Percentiles rank a stretch among this genome's conserved stretches.
Conservation (phyloP, 1,284 basidiomycete species). For the Hemileia vastatrix region DNA sequence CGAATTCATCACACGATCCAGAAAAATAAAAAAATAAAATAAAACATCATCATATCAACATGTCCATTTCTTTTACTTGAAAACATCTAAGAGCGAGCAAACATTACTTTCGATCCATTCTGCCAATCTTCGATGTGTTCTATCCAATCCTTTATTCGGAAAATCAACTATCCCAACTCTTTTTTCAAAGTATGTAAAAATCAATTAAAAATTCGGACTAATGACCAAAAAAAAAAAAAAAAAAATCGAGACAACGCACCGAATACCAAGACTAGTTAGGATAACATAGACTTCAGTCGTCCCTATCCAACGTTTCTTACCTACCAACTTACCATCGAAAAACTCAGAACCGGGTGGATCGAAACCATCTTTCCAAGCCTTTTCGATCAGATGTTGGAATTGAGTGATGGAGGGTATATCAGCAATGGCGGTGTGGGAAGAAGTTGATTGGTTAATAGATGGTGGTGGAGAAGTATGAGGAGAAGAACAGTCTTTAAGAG, state of each 20-base stretch:
- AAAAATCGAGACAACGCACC: conserved; percentile 21
- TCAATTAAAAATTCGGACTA: too few relatives aligned
- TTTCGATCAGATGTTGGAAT: conserved; percentile 31
- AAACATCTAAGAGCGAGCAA: background rate
- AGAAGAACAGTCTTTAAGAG: background rate
- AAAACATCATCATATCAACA: too few relatives aligned
- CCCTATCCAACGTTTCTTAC: conserved; percentile 35
- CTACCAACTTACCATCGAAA: conserved; percentile 28
- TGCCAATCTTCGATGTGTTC: conserved; percentile 24
- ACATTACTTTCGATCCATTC: conserved; percentile 11
- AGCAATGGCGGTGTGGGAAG: background rate
- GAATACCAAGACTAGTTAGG: conserved; percentile 31
- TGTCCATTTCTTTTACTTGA: background rate
- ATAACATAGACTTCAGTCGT: conserved; percentile 36
- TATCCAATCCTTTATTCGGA: conserved; percentile 23
- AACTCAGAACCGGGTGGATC: conserved; percentile 31
- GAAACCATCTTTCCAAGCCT: conserved; percentile 33
- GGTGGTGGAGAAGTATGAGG: background rate
- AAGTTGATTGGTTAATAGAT: background rate
- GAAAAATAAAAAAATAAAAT: background rate
- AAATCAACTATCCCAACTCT: conserved; percentile 34
- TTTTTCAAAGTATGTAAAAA: background rate
- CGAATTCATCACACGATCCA: background rate
- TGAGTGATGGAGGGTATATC: conserved; percentile 31
- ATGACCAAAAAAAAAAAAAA: background rate